Base-by-base conservation (phyloP, 441 rosid genomes). In the Croton laevigatus region DNA sequence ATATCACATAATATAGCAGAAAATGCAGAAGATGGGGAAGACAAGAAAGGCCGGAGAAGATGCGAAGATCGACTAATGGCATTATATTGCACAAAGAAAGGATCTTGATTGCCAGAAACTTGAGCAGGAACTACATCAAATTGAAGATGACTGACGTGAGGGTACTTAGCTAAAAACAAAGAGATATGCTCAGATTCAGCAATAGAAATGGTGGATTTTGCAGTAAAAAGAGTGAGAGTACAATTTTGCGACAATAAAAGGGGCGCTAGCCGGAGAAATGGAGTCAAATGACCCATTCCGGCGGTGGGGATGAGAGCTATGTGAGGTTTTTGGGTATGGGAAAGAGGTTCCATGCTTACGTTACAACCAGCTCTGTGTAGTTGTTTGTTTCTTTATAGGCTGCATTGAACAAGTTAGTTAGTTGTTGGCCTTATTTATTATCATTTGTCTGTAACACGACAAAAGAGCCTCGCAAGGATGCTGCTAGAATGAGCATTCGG, bases 141-240 rank as follows among this genome's bases (percentile, higher is more conserved):
- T 23, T 63, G 54, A 63, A 63, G 52, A 34, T 59, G 62, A n/a
- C 16, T 34, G 42, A 59, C 38, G 3, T 32, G 62, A 59, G 62
- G 40, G 12, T 32, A 32, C 6, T 38, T 32, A 6, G 38, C 8
- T 59, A 59, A 16, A 14, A 59, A 59, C 40, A 34, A 59, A 59
- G 62, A 59, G 6, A 59, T 59, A 32, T 59, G 42, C 6, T 34
- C 19, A 34, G 42, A 59, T 59, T 59, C 62, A 13, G 62, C 62
- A 11, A 32, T 59, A 34, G 62, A 59, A 8, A 59, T 38, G 12
- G 42, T 59, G n/a, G 62, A 59, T 59, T 59, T 59, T n/a, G 62
- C 19, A 59, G 62, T 59, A 10, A 59, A 14, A 59, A 59, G 62
- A 59, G 62, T 59, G n/a, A 59, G 19, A 59, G 0, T 59, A 14